phyloP scores from a whole-genome alignment of 2,329 filamentous ascomycete genomes.

The Penicillium sclerotiorum region DNA sequence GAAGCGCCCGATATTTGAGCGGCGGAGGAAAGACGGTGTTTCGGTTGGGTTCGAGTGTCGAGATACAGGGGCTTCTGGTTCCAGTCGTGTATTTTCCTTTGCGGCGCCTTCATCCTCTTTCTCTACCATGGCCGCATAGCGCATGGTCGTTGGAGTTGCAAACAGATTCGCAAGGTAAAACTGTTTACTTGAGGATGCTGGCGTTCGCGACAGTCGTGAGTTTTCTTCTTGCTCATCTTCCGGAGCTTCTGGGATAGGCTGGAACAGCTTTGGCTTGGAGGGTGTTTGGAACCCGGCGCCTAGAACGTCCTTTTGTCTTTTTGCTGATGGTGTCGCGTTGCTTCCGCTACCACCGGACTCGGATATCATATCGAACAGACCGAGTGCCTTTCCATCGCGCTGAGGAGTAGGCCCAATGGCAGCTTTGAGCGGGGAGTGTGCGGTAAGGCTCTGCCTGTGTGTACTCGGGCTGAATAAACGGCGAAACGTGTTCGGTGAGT shows the following conservation, averaged over 20 bases:
- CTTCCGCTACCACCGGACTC: slow-evolving; percentile 40
- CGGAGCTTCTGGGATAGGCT: slow-evolving; percentile 32
- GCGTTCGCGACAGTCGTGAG: slow-evolving; percentile 37
- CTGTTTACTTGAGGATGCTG: slow-evolving; percentile 47
- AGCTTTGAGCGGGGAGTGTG: slow-evolving; percentile 40
- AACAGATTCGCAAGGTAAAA: slow-evolving; percentile 50
- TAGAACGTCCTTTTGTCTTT: slow-evolving; percentile 28
- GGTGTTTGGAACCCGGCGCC: slow-evolving; percentile 40
- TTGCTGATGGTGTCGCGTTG: slow-evolving; percentile 36
- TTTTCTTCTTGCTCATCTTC: slow-evolving; percentile 31
- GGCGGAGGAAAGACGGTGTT: slow-evolving; percentile 44
- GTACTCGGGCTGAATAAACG: slow-evolving; percentile 41
- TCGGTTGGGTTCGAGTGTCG: slow-evolving; percentile 30
- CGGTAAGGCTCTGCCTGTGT: slow-evolving; percentile 29
- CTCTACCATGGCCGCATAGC: slow-evolving; percentile 45
- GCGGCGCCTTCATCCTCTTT: slow-evolving; percentile 27
- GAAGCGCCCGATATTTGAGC: slow-evolving; percentile 38
- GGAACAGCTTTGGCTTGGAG: slow-evolving; percentile 34
- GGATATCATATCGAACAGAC: slow-evolving; percentile 52
- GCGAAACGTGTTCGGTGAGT: slow-evolving; percentile 44
- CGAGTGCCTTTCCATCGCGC: slow-evolving; percentile 51
- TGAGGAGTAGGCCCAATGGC: slow-evolving; percentile 53
- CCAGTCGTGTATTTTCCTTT: slow-evolving; percentile 10
- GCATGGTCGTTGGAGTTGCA: slow-evolving; percentile 48
- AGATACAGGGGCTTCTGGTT: slow-evolving; percentile 4